Base-by-base conservation (phyloP, 148 eudicot genomes). In the Selenicereus undatus region DNA sequence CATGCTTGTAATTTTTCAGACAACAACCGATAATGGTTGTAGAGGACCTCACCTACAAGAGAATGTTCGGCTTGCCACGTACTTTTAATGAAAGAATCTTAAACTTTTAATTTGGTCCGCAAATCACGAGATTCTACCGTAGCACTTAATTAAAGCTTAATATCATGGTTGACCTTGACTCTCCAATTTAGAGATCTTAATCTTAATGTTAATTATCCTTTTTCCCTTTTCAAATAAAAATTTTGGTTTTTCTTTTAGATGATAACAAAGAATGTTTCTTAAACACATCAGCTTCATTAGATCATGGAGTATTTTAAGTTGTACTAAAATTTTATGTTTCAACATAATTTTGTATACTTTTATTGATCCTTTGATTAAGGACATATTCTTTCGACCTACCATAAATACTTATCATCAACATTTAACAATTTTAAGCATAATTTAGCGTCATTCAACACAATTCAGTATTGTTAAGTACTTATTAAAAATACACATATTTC, bases 11-110 rank as follows among this genome's bases (percentile, higher is more conserved):
- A n/a, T n/a, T n/a, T n/a, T n/a, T n/a, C 20, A 42, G 75, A 22
- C 50, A 39, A 10, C 29, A 29, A 27, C 48, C 69, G 76, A 51
- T 79, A 50, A 70, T 32, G 5, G 8, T 56, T 39, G 64, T 1
- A 43, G 39, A 76, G 80, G 80, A 30, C 80, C 80, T 76, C 80
- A 77, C 51, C 5, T 54, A 4, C 26, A 45, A 13, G 29, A 22
- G 81, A 82, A 82, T 82, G 81, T 81, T 43, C 4, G 29, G 35
- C n/a, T 20, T 66, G 35, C 73, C 80, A 78, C 81, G 21, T 27
- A 18, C 10, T 29, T 8, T 48, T 24, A 48, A 27, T 42, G 45
- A 73, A 80, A 58, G 82, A 79, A 79, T 79, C 81, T 71, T 71
- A 11, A 0, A 13, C 56, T 79, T 79, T 79, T 79, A 54, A 71